A percentile compares a stretch with the other conserved stretches of the same genome.
These are phyloP conservation scores for Calamus simplicifolius DNA, from an alignment of 176 grass and related monocot species.

Conservation along the genomic window DNA sequence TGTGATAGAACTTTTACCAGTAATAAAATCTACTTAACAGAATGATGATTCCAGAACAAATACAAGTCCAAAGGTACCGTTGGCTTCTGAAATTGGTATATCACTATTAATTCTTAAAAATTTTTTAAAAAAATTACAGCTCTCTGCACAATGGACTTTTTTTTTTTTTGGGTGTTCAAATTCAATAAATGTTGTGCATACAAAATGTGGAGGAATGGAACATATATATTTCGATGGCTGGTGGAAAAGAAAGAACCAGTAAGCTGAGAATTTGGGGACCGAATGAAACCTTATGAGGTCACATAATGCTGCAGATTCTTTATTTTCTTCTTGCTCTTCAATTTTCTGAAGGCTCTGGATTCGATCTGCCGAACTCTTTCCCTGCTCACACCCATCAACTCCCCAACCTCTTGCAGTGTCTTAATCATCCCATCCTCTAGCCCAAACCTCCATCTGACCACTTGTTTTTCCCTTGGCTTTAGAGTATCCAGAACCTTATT, in stretches of 20 bases:
- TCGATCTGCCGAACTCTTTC: slow-evolving; percentile 90
- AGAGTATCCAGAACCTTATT: slow-evolving; percentile 51
- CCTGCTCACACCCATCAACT: slow-evolving; percentile 62
- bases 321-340: slow-evolving; percentile 58
- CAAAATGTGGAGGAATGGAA: no score
- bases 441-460: slow-evolving; percentile 65
- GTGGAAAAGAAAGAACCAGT: neutral
- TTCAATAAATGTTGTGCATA: no score
- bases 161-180: no score
- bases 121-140: no score
- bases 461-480: slow-evolving; percentile 50
- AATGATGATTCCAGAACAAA: no score
- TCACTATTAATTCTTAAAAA: no score
- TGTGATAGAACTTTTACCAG: no score
- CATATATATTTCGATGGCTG: no score
- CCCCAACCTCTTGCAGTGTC: slow-evolving; percentile 72
- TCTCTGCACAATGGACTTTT: no score
- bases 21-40: no score
- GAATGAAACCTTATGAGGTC: slow-evolving; percentile 19
- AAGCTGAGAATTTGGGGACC: neutral
- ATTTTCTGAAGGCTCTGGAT: slow-evolving; percentile 67
- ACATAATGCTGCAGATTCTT: slow-evolving; percentile 54
- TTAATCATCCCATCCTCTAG: slow-evolving; percentile 53
- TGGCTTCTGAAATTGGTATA: no score
- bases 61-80: no score